Evolutionary conservation across 2,329 filamentous ascomycete species (phyloP), one percentile per base, ranked within the genome.

Genomic region (Elsinoe necatrix): DNA sequence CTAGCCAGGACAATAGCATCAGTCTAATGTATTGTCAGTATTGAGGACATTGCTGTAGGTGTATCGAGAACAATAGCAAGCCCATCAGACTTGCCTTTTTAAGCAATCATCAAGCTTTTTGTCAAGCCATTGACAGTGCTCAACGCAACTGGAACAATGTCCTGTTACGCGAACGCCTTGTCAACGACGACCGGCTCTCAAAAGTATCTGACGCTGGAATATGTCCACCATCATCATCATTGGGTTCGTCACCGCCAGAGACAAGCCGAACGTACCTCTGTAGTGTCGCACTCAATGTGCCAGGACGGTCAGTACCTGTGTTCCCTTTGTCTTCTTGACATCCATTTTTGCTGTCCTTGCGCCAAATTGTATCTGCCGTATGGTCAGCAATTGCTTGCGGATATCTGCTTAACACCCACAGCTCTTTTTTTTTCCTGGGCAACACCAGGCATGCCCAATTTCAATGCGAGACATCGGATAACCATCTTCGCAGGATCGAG

Each of bases 381-480:
- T 48, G 55, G 18, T 63, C 50, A 64, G 60, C 27, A 31, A 34
- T 21, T 34, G 31, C 20, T 18, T 9, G 14, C 16, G 11, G 39
- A 5, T 45, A 14, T 11, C 14, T 12, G 4, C 12, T 14, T 31
- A 8, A 1, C 8, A 75, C 84, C 68, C 73, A 90, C 87, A 16
- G 92, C 92, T 66, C 91, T 79, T 73, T 98, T 98, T 78, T 93
- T 95, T 71, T 97, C 91, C n/a, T 74, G 73, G 3, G 92, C 85
- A 1, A 90, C 87, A 4, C 71, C 73, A 1, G 69, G 69, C 80
- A 97, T 84, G 2, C 85, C 87, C 34, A 96, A 71, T 27, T 82
- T 78, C 69, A 83, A 80, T 0, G 91, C 89, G 20, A 95, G 72
- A 20, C 95, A 76, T 20, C 93, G 80, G 54, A 98, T 72, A 0